Evolutionary conservation across 148 eudicot species (phyloP), one percentile per base, ranked within the genome.

Genomic region (Nyssa sinensis): DNA sequence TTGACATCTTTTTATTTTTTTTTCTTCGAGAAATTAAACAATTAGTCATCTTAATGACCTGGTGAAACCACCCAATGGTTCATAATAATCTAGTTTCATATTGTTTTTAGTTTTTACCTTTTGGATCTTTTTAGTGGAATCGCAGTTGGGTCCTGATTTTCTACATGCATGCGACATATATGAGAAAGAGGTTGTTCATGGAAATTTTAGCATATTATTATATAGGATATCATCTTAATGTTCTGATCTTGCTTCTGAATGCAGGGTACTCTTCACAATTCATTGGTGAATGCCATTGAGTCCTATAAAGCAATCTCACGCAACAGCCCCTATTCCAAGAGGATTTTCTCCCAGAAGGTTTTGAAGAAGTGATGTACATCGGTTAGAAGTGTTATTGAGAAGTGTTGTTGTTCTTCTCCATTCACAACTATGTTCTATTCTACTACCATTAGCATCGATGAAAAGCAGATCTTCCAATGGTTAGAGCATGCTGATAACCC

Each of bases 281-380:
- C 64, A 33, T 60, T 85, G 67, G 78, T 85, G 39, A 74, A 80
- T 57, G 82, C 82, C 19, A 83, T 85, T 28, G 82, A 80, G 68
- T 75, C 82, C n/a, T 80, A 78, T 69, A 75, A 77, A 59, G 78
- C 84, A 62, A 49, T 76, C 66, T 70, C 82, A 4, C 71, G 88
- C 13, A 85, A 75, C 67, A 78, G 84, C 57, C 89, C 89, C 0
- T 86, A 80, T 66, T 82, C 84, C 44, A 80, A 85, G 78, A 78
- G 70, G 76, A 80, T 83, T 37, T 80, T 78, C 75, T 77, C 78
- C 29, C 71, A 80, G 41, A 82, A 82, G 75, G 81, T 82, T 71
- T 69, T 85, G 82, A 85, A 76, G 80, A 85, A 74, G 77, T 85
- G 83, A 82, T 74, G 49, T 66, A 28, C 39, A 47, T n/a, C 12